phyloP scores from a whole-genome alignment of 2,329 filamentous ascomycete genomes.

The Cordyceps militaris region DNA sequence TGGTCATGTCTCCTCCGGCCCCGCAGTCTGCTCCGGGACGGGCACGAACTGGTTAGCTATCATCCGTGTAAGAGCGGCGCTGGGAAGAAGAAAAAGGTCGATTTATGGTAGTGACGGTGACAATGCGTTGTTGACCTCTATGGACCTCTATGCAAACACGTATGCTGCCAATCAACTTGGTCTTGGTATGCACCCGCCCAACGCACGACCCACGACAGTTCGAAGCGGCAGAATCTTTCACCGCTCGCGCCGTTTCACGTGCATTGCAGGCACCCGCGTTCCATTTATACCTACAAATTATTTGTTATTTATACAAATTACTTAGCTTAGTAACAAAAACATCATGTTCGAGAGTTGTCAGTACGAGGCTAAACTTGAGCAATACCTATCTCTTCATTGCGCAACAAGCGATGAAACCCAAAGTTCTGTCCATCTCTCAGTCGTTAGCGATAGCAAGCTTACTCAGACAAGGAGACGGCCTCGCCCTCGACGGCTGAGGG shows the following conservation, averaged over 20 bases:
- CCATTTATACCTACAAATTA: no score
- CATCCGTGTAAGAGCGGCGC: background rate
- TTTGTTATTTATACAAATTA: no score
- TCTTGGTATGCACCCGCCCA: constrained; percentile 5
- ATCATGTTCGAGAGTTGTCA: no score
- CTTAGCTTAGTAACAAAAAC: no score
- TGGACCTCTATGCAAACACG: constrained; percentile 8
- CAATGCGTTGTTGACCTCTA: background rate
- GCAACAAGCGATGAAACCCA: no score
- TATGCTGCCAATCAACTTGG: background rate
- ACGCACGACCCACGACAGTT: background rate
- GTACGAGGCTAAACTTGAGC: no score
- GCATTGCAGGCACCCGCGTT: background rate
- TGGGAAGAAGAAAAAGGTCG: background rate
- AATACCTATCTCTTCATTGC: no score
- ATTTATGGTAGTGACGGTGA: background rate
- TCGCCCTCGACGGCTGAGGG: no score
- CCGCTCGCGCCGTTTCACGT: background rate
- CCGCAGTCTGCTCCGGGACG: constrained; percentile 6
- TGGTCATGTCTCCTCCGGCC: constrained; percentile 62
- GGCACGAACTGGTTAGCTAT: background rate
- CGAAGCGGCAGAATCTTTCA: constrained; percentile 8
- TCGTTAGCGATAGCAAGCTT: no score
- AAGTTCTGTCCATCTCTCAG: no score
- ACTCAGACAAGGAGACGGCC: no score